Base-by-base conservation (phyloP, 2,329 filamentous ascomycete genomes). In the Fusarium domesticum region DNA sequence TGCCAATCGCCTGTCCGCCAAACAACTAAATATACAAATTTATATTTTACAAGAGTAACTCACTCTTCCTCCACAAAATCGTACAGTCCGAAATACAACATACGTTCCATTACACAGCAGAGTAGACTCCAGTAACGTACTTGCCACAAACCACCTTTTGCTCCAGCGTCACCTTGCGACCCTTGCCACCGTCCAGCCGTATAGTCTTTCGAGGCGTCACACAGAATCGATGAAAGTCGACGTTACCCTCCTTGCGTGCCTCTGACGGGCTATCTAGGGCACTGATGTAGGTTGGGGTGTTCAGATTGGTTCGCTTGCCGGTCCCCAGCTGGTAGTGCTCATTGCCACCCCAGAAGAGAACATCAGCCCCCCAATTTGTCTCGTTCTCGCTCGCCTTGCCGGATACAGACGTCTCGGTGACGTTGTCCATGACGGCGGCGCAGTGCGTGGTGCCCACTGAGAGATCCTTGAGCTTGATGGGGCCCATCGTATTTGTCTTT, bases 331-430 rank as follows among this genome's bases (percentile, higher is more conserved):
- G 93, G 66, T 87, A 96, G 64, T 85, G 81, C 70, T 97, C 91
- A 60, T 97, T 98, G 41, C 89, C 89, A 50, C 93, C 93, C 89
- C 91, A 98, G 74, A 89, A 95, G 2, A 97, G 66, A 20, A 91
- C 84, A 64, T 97, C 93, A 5, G 86, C 83, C 37, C 93, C 93
- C 81, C 84, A 96, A 63, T 93, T 91, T 2, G 84, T 89, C 59
- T 90, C 86, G 53, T 87, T 85, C 32, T 80, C 71, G 2, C 77
- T 76, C 14, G 58, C 73, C 42, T 63, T 68, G 48, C 58, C 64
- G 2, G 75, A 70, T 2, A 83, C 76, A 14, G 74, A 70, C 6
- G 90, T 75, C 41, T 83, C 75, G 1, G 87, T 87, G 20, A 86
- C 79, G 62, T 96, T 96, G 60, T 83, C 78, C 81, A 97, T 84